A percentile compares a stretch with the other conserved stretches of the same genome.
Conservation (phyloP, 257 asterid genomes). For the Coffea canephora region DNA sequence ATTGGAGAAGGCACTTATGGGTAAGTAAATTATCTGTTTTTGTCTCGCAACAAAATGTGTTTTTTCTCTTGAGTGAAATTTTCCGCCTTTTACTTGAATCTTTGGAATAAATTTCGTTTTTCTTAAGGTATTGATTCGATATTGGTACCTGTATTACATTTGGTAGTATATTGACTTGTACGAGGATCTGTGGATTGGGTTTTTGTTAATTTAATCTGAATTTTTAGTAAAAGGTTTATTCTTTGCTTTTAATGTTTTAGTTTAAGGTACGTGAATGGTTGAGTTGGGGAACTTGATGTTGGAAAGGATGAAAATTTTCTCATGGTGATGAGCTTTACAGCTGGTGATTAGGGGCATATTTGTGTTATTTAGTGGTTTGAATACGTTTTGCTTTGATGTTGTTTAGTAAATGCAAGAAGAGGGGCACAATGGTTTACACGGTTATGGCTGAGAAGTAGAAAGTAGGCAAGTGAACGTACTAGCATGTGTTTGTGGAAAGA, state of each 20-base stretch:
- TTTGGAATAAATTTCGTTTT: not conserved
- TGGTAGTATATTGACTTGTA: not conserved
- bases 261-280: not conserved
- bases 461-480: not conserved
- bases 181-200: not conserved
- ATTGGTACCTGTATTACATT: not conserved
- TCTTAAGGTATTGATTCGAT: not conserved
- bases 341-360: not conserved
- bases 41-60: not conserved
- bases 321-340: not conserved
- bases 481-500: not conserved
- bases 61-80: not conserved
- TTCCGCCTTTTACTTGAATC: not conserved
- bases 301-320: not conserved
- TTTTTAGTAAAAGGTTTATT: not conserved
- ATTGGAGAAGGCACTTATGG: slow-evolving; percentile 97
- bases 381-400: not conserved
- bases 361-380: too few species aligned
- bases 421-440: not conserved
- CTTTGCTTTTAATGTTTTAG: not conserved
- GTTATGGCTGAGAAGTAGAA: not conserved
- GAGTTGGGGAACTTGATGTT: not conserved
- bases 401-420: not conserved
- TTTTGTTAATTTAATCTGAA: not conserved
- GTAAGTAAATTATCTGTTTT: slow-evolving; percentile 26